phyloP scores from a whole-genome alignment of 148 eudicot species.

The Tetragonia tetragonoides region DNA sequence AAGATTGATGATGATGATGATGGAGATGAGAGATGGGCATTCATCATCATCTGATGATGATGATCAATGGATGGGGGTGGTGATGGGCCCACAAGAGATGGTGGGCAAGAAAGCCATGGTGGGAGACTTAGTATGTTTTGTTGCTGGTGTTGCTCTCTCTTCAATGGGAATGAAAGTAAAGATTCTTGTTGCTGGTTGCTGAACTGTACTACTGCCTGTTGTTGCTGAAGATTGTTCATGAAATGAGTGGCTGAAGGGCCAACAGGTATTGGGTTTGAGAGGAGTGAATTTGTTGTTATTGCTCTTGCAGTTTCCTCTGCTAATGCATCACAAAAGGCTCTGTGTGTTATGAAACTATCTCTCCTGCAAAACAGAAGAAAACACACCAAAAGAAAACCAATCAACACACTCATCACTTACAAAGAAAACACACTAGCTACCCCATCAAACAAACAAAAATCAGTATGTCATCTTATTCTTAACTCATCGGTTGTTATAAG shows the following conservation, averaged over 20 bases:
- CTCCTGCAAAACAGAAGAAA: constrained; percentile 50
- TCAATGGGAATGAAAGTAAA: constrained; percentile 40
- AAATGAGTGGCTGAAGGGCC: constrained; percentile 33
- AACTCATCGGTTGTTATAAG: no score
- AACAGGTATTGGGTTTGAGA: constrained; percentile 25
- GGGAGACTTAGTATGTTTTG: constrained; percentile 42
- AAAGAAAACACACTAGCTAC: background rate
- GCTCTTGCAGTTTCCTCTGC: constrained; percentile 85
- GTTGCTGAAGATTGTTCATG: constrained; percentile 33
- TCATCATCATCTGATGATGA: constrained; percentile 1
- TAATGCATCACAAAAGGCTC: constrained; percentile 92
- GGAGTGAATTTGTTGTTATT: constrained; percentile 36
- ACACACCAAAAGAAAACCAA: background rate
- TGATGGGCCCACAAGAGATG: constrained; percentile 6
- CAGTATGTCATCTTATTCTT: background rate
- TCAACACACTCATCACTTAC: no score
- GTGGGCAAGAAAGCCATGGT: constrained; percentile 59
- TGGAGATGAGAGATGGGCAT: constrained; percentile 15
- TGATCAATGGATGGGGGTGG: constrained; percentile 24
- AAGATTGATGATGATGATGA: constrained; percentile 30
- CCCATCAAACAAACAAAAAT: constrained; percentile 5
- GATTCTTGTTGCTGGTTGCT: constrained; percentile 26
- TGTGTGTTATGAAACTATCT: constrained; percentile 97
- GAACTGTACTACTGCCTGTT: constrained; percentile 14
- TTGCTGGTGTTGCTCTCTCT: constrained; percentile 48